Evolutionary conservation across 2,329 filamentous ascomycete genomes (phyloP).

Genomic region (Dothiorella sarmentorum): DNA sequence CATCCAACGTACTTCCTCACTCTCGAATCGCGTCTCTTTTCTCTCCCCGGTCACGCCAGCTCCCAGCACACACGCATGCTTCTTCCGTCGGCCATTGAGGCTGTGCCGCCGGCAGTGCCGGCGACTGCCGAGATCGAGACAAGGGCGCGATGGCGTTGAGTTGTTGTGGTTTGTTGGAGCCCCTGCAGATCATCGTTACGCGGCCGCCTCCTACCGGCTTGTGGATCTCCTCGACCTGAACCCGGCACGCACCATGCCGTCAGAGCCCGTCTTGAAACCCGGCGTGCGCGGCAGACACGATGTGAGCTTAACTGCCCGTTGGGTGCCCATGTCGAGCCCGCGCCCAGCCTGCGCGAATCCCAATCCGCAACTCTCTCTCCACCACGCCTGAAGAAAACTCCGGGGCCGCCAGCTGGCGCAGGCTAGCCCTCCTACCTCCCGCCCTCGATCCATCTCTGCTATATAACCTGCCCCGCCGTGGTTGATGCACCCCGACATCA

Average conservation of each 20-base stretch:
- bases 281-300: background rate
- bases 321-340: background rate
- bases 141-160: background rate
- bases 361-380: constrained; percentile 13
- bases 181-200: constrained; percentile 4
- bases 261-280: background rate
- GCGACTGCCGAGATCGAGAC: background rate
- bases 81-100: too few relatives aligned
- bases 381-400: constrained; percentile 7
- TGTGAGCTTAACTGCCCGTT: constrained; percentile 1
- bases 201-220: background rate
- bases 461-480: constrained; percentile 20
- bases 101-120: background rate
- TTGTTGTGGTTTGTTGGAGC: constrained; percentile 1
- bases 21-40: too few relatives aligned
- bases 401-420: background rate
- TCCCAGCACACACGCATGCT: background rate
- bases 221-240: background rate
- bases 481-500: constrained; percentile 25
- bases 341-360: constrained; percentile 15
- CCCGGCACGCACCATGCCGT: background rate
- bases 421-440: background rate
- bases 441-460: background rate
- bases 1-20: too few relatives aligned
- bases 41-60: background rate